phyloP scores from a whole-genome alignment of 2,329 filamentous ascomycete species.

The Ophiognomonia clavigignenti-juglandacearum region DNA sequence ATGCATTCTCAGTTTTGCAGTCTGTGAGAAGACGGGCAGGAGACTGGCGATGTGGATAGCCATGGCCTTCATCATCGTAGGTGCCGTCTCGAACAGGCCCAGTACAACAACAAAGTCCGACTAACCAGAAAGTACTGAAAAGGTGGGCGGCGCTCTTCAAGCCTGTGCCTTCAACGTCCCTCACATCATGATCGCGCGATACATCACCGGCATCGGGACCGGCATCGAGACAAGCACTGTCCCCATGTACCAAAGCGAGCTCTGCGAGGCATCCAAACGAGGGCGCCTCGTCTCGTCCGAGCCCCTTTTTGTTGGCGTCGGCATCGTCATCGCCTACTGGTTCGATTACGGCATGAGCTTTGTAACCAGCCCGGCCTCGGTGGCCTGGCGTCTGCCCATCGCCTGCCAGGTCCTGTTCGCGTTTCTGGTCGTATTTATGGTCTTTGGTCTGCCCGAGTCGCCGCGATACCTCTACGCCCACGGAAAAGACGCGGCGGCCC shows the following conservation, averaged over 20 bases:
- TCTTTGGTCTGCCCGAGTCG: slow-evolving; percentile 25
- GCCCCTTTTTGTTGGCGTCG: slow-evolving; percentile 21
- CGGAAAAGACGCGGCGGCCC: slow-evolving; percentile 24
- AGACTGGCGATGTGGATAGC: slow-evolving; percentile 21
- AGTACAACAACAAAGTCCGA: not conserved
- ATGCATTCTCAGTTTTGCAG: slow-evolving; percentile 22
- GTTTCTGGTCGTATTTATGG: slow-evolving; percentile 20
- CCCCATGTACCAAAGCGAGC: slow-evolving; percentile 38
- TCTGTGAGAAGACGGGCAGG: slow-evolving; percentile 19
- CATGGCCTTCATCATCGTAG: slow-evolving; percentile 22
- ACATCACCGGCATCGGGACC: slow-evolving; percentile 26
- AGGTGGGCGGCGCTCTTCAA: slow-evolving; percentile 24
- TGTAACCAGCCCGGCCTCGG: slow-evolving; percentile 17
- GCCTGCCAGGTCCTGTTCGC: slow-evolving; percentile 29
- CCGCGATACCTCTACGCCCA: slow-evolving; percentile 25
- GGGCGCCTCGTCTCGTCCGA: slow-evolving; percentile 39
- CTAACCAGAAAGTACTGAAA: not conserved
- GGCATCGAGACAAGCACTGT: slow-evolving; percentile 30
- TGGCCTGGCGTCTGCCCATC: slow-evolving; percentile 27
- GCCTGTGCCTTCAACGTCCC: slow-evolving; percentile 29
- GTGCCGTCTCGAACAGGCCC: not conserved
- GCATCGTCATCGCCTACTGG: slow-evolving; percentile 26
- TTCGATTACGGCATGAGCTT: slow-evolving; percentile 28
- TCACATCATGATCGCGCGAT: slow-evolving; percentile 35
- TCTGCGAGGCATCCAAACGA: slow-evolving; percentile 36